Base-by-base conservation (phyloP, 192 early-diverging fungal species). In the Funneliformis mosseae region DNA sequence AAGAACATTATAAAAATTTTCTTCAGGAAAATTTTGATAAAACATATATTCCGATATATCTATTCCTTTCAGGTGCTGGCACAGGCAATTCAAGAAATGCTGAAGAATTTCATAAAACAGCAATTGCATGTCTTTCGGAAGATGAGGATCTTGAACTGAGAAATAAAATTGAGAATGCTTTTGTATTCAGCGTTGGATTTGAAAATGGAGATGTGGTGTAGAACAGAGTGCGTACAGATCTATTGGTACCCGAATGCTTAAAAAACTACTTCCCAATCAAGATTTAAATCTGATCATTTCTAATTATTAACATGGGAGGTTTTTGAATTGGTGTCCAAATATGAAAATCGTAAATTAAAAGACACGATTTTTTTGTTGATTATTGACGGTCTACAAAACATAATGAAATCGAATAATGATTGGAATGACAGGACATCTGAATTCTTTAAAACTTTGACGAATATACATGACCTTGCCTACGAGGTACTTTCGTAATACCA, bases 41-140 rank as follows among this genome's bases (percentile, higher is more conserved):
- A 77, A 76, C 4, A 10, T 23, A 67, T 66, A 81, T 77, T 18
- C 81, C 64, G 25, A 55, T 81, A 8, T 75, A 69, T 28, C 50
- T 81, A 0, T 81, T 81, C 64, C 18, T 81, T 28, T 81, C 81
- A 50, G 68, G 67, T 25, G 63, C 76, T 78, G 81, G 81, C 25
- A 82, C 43, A 18, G 68, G 76, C 8, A 82, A 82, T 41, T 82
- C 81, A 14, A 6, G 81, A 50, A 82, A 78, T 72, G 81, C 76
- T 28, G 21, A 25, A 2, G 81, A 82, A 78, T 80, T 84, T 55
- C 46, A 79, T 61, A 28, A 9, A 27, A 78, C 77, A 27, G 59
- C n/a, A 23, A 33, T 78, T n/a, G 16, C 61, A 38, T 78, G 63
- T 78, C 46, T 78, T 27, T 62, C 18, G n/a, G 33, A 71, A 18